Percentiles rank a stretch among this genome's conserved stretches.
These are phyloP conservation scores for Coemansia sp. DNA, from an alignment of 192 early-diverging fungal species.

Conservation along the genomic window DNA sequence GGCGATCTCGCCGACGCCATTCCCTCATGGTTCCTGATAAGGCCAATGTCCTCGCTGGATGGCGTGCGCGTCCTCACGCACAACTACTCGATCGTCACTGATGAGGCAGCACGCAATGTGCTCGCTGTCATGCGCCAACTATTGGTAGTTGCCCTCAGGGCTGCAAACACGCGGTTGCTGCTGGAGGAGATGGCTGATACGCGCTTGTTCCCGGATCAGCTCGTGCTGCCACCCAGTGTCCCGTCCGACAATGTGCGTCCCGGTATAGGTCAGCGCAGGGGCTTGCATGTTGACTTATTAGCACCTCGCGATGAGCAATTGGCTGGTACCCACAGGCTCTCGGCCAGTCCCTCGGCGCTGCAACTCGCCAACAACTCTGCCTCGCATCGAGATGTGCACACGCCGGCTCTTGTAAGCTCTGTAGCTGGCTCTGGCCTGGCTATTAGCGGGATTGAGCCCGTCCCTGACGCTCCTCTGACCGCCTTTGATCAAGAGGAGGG, in stretches of 20 bases:
- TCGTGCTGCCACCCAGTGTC: constrained; percentile 29
- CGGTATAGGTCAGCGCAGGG: neutral
- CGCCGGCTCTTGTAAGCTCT: neutral
- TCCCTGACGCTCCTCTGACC: neutral
- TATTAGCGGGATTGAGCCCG: neutral
- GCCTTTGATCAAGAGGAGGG: neutral
- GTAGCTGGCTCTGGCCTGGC: constrained; percentile 10
- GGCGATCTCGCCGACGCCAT: constrained; percentile 39
- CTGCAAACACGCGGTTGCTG: constrained; percentile 53
- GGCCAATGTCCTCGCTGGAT: constrained; percentile 37
- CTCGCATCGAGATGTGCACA: neutral
- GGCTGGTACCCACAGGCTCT: neutral
- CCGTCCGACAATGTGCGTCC: too few species aligned
- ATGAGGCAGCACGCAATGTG: constrained; percentile 47
- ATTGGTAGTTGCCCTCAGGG: constrained; percentile 46
- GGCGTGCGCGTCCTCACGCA: constrained; percentile 56
- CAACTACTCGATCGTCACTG: constrained; percentile 51
- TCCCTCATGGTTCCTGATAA: constrained; percentile 57
- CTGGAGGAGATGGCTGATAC: constrained; percentile 55
- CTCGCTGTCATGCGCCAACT: constrained; percentile 52
- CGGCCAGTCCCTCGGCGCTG: constrained; percentile 16
- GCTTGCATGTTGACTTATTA: constrained; percentile 17
- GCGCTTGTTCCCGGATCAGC: constrained; percentile 40
- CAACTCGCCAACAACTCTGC: neutral
- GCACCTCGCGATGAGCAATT: constrained; percentile 23